Base-by-base conservation (phyloP, 345 rosid genomes). In the Corchorus olitorius region DNA sequence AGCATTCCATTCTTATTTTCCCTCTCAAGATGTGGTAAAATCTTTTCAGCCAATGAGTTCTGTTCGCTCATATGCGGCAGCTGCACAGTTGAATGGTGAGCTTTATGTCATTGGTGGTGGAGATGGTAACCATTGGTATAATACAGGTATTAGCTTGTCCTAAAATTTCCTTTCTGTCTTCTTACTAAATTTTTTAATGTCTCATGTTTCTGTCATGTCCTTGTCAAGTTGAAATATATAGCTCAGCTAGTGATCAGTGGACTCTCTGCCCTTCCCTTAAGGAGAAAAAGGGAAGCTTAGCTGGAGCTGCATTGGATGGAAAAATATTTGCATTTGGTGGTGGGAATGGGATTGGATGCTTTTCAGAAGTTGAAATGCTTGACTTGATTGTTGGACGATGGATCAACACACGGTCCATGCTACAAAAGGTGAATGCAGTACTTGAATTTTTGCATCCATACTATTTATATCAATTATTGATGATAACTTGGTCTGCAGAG, bases 361-460 rank as follows among this genome's bases (percentile, higher is more conserved):
- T 87, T 80, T 81, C 97, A 63, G 95, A 93, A 56, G 97, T 93
- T 70, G 98, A 92, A 85, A 90, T 92, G 91, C 87, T 93, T 81
- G 95, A 93, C 83, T 86, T 88, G 72, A 86, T 87, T 76, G 70
- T 90, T 5, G 95, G 92, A 60, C 84, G 59, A 75, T 93, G 98
- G 98, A 89, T 91, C 46, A 77, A 56, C 63, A 64, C 88, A 34
- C 85, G 82, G 54, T 89, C 98, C 52, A 87, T 93, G 95, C 80
- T 78, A 58, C 87, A 89, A 73, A 81, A 83, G 98, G 98, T 93
- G 73, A 49, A 61, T 34, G n/a, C 35, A 46, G 16, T 35, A 16
- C 55, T 61, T 75, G 10, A 17, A 34, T 63, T 62, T 63, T 35
- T 69, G 20, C 50, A 79, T 62, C 35, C 27, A 8, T 27, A 27